phyloP scores from a whole-genome alignment of 169 alveolate genomes.

The Toxoplasma gondii region DNA sequence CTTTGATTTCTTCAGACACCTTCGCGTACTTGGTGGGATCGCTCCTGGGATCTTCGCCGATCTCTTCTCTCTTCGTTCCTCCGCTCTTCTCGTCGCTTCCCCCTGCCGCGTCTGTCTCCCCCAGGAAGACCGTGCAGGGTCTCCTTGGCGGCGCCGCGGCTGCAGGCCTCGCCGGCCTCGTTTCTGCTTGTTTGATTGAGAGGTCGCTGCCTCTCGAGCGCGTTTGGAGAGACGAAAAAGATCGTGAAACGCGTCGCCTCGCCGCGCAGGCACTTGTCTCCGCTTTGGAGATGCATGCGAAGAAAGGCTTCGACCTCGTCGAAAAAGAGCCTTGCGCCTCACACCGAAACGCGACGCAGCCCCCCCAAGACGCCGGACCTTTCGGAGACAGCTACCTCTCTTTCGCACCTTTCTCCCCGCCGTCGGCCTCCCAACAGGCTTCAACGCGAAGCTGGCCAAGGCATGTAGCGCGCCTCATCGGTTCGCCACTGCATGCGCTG shows the following conservation, averaged over 20 bases:
- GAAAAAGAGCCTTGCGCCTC: background rate
- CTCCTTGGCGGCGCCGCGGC: slow-evolving; percentile 23
- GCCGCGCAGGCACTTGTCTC: background rate
- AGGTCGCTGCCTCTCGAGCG: background rate
- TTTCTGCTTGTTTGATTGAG: background rate
- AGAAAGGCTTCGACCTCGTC: too few relatives aligned
- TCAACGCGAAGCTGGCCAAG: too few relatives aligned
- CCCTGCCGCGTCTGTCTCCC: slow-evolving; percentile 49
- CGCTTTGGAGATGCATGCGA: background rate
- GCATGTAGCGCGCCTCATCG: too few relatives aligned
- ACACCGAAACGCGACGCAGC: too few relatives aligned
- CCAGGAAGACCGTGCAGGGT: slow-evolving; percentile 32
- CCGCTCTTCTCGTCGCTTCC: slow-evolving; percentile 12
- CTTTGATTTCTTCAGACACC: background rate
- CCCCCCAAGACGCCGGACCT: too few relatives aligned
- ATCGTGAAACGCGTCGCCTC: background rate
- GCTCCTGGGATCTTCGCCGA: slow-evolving; percentile 10
- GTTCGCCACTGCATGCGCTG: too few relatives aligned
- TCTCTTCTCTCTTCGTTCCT: slow-evolving; percentile 19
- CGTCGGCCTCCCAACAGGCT: too few relatives aligned
- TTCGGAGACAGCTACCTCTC: too few relatives aligned
- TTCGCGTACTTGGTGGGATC: slow-evolving; percentile 36
- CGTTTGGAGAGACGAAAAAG: background rate
- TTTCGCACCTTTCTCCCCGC: too few relatives aligned
- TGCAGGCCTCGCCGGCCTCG: background rate